phyloP scores from a whole-genome alignment of 2,329 filamentous ascomycete species.

The Fusarium nisikadoi region DNA sequence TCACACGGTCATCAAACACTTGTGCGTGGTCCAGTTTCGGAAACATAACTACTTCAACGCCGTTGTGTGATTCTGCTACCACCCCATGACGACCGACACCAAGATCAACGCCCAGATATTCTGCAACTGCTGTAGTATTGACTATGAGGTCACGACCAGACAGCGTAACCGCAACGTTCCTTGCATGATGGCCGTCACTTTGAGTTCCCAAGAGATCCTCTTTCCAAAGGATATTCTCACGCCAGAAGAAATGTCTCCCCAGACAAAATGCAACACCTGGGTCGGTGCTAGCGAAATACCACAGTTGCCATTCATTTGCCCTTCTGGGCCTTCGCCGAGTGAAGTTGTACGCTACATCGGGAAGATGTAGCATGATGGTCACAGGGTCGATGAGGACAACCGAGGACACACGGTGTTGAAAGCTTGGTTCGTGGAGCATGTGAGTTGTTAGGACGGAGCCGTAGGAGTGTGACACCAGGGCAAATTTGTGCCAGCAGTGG shows the following conservation, averaged over 20 bases:
- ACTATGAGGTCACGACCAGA: slow-evolving; percentile 73
- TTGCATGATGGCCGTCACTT: slow-evolving; percentile 31
- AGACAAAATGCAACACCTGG: slow-evolving; percentile 73
- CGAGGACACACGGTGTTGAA: slow-evolving; percentile 62
- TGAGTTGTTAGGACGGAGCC: slow-evolving; percentile 72
- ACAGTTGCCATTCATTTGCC: slow-evolving; percentile 77
- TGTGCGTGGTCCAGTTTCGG: slow-evolving; percentile 72
- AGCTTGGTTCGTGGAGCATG: slow-evolving; percentile 61
- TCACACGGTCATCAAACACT: slow-evolving; percentile 59
- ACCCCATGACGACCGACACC: slow-evolving; percentile 10
- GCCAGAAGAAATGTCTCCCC: slow-evolving; percentile 76
- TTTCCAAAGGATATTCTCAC: slow-evolving; percentile 75
- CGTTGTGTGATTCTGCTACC: slow-evolving; percentile 24
- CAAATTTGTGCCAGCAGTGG: slow-evolving; percentile 68
- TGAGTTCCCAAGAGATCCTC: slow-evolving; percentile 62
- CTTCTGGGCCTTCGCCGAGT: slow-evolving; percentile 60
- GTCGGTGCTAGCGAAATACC: slow-evolving; percentile 76
- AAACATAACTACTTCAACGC: slow-evolving; percentile 70
- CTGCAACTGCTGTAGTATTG: slow-evolving; percentile 65
- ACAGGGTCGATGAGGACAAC: slow-evolving; percentile 69
- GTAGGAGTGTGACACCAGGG: slow-evolving; percentile 72
- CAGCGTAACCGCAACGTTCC: slow-evolving; percentile 66
- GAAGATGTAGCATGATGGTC: slow-evolving; percentile 73
- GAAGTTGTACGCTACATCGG: slow-evolving; percentile 79
- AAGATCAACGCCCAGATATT: slow-evolving; percentile 59